Evolutionary conservation across 805 yeast genomes (phyloP), one percentile per base, ranked within the genome.

Genomic region (Candida railenensis): DNA sequence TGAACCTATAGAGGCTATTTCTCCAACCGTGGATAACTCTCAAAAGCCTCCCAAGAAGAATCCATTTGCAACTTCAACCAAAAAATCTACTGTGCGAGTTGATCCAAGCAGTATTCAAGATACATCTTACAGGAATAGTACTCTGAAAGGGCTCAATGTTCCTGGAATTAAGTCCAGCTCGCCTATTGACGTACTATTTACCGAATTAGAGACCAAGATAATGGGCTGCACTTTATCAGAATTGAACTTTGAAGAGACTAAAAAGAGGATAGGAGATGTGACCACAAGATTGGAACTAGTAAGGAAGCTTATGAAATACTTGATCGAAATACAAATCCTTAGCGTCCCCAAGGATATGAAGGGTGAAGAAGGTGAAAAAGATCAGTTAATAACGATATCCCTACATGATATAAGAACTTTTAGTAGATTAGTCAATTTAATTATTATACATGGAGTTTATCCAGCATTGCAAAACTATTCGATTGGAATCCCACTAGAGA

Each of bases 341-440:
- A 36, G 22, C 20, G 30, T 25, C 39, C 19, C 14, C 22, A 36
- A 20, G 39, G 82, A 3, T 4, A 18, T 16, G 3, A 18, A 9
- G 4, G 44, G 47, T 22, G 63, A 57, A 21, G 61, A 57, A 14
- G 49, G 59, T 38, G 44, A 47, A 12, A 45, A 43, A 4, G 40
- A 40, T 3, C 71, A 73, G 48, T 52, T 78, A 42, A 71, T 87
- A 9, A 71, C 85, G 7, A 83, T 92, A 14, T 88, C 97, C 0
- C 71, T 92, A 8, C 90, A 89, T 55, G 98, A 94, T 61, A 82
- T 92, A 76, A 86, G 83, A 59, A 76, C 80, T 3, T 78, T 94
- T 46, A 84, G 86, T 32, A 77, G 74, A 19, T 58, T 92, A 38
- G 62, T 86, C 16, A 85, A 83, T 51, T 48, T 85, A 9, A 70